Conservation (phyloP, 2,329 filamentous ascomycete species). For the Aspergillus piperis region DNA sequence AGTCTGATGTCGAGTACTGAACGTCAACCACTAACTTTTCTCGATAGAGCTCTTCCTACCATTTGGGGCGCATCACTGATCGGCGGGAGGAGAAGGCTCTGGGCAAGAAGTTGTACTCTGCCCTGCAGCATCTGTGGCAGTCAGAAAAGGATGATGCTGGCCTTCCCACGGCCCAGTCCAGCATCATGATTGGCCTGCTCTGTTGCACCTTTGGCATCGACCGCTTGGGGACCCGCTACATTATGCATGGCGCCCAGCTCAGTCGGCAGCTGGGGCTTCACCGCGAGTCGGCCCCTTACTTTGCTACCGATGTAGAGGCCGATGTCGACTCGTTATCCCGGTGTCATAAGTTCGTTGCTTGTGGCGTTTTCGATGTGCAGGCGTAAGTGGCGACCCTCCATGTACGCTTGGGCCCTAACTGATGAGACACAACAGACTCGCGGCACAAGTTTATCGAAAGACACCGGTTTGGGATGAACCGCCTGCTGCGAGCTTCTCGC, state of each 20-base stretch:
- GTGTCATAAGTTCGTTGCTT: conserved; percentile 25
- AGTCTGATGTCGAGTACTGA: not conserved
- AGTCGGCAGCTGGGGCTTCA: conserved; percentile 16
- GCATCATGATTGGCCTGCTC: conserved; percentile 26
- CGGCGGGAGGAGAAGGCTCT: conserved; percentile 26
- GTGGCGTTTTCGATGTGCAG: conserved; percentile 28
- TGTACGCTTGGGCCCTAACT: not conserved
- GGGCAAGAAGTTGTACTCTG: conserved; percentile 22
- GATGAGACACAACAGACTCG: conserved; percentile 18
- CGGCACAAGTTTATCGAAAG: conserved; percentile 27
- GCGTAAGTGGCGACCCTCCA: conserved; percentile 12
- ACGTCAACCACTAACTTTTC: conserved; percentile 2
- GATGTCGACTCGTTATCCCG: conserved; percentile 7
- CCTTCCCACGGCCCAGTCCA: conserved; percentile 24
- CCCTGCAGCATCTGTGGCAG: conserved; percentile 25
- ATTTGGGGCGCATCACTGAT: conserved; percentile 24
- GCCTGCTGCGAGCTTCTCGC: conserved; percentile 19
- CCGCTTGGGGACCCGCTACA: conserved; percentile 25
- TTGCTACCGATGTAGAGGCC: conserved; percentile 8
- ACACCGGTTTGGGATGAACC: conserved; percentile 19
- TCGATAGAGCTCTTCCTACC: conserved; percentile 26
- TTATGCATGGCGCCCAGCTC: conserved; percentile 23
- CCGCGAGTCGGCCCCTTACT: conserved; percentile 11
- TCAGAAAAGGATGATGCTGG: conserved; percentile 13
- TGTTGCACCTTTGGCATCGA: conserved; percentile 29